Percentiles rank a stretch among this genome's conserved stretches.
phyloP scores from a whole-genome alignment of 2,329 filamentous ascomycete genomes.

The Hypoxylon sp. region DNA sequence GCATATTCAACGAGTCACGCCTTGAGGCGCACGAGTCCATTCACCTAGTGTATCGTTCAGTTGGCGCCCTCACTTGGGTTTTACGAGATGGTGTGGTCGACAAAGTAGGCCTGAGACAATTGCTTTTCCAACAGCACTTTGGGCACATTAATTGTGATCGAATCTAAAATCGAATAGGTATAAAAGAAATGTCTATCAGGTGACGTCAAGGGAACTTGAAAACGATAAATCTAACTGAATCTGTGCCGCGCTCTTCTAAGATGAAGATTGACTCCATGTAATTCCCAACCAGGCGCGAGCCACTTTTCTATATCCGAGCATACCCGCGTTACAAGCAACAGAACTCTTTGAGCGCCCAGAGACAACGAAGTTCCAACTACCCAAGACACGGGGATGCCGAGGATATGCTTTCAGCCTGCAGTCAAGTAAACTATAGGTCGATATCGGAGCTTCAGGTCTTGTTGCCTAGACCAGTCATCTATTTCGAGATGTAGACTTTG shows the following conservation, averaged over 20 bases:
- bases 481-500: constrained; percentile 24
- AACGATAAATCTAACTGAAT: constrained; percentile 12
- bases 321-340: constrained; percentile 4
- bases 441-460: not conserved
- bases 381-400: constrained; percentile 8
- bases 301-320: constrained; percentile 14
- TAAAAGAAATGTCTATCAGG: constrained; percentile 8
- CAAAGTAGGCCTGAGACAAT: not conserved
- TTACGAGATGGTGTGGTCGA: not conserved
- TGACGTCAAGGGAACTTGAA: constrained; percentile 23
- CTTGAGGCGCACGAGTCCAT: constrained; percentile 5
- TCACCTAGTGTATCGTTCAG: not conserved
- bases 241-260: constrained; percentile 14
- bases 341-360: constrained; percentile 12
- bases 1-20: not conserved
- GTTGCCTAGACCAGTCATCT: constrained; percentile 1
- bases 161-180: not conserved
- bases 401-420: constrained; percentile 2
- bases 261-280: constrained; percentile 9
- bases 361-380: not conserved
- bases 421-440: not conserved
- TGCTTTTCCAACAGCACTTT: constrained; percentile 2
- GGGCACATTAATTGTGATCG: not conserved
- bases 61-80: not conserved
- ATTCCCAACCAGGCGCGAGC: constrained; percentile 24